phyloP scores from a whole-genome alignment of 108 stramenopile species.

The Skeletonema tropicum region DNA sequence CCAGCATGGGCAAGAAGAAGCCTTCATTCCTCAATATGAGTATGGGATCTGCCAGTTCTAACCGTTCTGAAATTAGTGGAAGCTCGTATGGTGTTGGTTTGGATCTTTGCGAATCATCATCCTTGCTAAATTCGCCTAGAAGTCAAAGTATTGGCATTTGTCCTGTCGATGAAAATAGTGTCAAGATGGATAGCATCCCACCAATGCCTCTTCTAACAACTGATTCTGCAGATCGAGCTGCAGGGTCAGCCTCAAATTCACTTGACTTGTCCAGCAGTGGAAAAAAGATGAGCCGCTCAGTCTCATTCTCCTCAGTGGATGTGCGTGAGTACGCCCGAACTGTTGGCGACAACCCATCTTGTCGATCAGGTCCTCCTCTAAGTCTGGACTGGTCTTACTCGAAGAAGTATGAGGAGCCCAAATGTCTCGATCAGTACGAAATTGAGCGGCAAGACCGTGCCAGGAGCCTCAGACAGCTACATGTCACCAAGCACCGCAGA shows the following conservation, averaged over 20 bases:
- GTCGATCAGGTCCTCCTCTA: constrained; percentile 32
- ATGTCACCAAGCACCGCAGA: constrained; percentile 38
- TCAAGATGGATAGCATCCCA: background rate
- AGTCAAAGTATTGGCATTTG: background rate
- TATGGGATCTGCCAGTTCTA: constrained; percentile 2
- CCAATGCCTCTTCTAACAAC: background rate
- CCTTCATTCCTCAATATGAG: constrained; percentile 13
- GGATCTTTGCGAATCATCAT: constrained; percentile 26
- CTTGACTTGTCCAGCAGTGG: constrained; percentile 2
- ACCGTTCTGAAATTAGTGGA: background rate
- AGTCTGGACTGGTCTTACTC: constrained; percentile 46
- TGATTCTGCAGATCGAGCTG: constrained; percentile 2
- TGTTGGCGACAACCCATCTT: constrained; percentile 45
- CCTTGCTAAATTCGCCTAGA: background rate
- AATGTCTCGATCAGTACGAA: constrained; percentile 33
- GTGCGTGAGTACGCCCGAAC: constrained; percentile 47
- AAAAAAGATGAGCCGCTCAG: constrained; percentile 25
- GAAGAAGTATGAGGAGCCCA: constrained; percentile 23
- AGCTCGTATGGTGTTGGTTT: constrained; percentile 17
- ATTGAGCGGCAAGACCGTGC: constrained; percentile 25
- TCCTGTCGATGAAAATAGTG: background rate
- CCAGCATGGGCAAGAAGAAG: constrained; percentile 4
- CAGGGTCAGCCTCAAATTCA: background rate
- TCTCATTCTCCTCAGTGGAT: constrained; percentile 41
- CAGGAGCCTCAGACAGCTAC: background rate